These are phyloP conservation scores for Aureobasidium sp. DNA, from an alignment of 2,329 filamentous ascomycete species.

Conservation along the genomic window DNA sequence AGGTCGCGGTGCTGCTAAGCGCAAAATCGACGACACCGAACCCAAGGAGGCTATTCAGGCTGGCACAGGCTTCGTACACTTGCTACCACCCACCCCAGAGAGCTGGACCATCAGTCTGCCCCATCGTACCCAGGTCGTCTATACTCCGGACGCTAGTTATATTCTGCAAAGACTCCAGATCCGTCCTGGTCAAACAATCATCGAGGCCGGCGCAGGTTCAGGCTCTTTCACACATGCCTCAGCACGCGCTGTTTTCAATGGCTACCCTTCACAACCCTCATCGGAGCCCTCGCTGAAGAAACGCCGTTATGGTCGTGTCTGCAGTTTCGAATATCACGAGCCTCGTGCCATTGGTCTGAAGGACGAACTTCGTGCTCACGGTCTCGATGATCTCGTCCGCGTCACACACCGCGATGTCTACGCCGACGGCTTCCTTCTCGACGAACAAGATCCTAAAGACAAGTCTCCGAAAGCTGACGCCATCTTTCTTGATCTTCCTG, in stretches of 20 bases:
- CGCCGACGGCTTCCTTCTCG: conserved; percentile 59
- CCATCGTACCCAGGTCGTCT: conserved; percentile 78
- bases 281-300: conserved; percentile 19
- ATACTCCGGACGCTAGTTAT: conserved; percentile 81
- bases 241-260: conserved; percentile 66
- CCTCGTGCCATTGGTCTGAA: conserved; percentile 61
- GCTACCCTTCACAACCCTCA: conserved; percentile 43
- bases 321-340: conserved; percentile 75
- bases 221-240: conserved; percentile 79
- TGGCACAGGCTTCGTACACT: conserved; percentile 63
- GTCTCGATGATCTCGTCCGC: conserved; percentile 55
- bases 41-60: conserved; percentile 41
- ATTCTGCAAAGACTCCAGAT: conserved; percentile 68
- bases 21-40: conserved; percentile 45
- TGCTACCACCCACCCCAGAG: conserved; percentile 72
- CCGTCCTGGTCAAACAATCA: conserved; percentile 62
- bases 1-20: conserved; percentile 47
- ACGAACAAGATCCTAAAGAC: conserved; percentile 11
- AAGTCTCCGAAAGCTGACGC: conserved; percentile 53
- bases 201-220: conserved; percentile 75
- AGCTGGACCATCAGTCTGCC: conserved; percentile 73
- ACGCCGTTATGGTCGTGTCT: conserved; percentile 55
- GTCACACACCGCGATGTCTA: conserved; percentile 76
- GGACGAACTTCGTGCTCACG: conserved; percentile 61
- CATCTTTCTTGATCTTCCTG: conserved; percentile 72